A percentile compares a stretch with the other conserved stretches of the same genome.
These are phyloP conservation scores for Ganoderma lingzhi DNA, from an alignment of 1,284 basidiomycete genomes.

Conservation along the genomic window DNA sequence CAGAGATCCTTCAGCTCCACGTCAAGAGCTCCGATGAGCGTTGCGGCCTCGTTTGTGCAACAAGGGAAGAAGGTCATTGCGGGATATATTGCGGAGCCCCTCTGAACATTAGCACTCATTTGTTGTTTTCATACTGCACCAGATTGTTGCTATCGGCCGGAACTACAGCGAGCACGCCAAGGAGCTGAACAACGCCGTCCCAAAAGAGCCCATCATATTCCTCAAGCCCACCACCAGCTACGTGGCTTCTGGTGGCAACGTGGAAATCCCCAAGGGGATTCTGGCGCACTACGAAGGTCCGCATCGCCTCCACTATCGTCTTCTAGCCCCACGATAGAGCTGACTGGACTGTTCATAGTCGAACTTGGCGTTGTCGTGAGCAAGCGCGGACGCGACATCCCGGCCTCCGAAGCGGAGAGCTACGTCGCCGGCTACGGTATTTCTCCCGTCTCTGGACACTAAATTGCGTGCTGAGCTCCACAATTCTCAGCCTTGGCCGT, in stretches of 20 bases:
- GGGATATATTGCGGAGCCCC: not conserved
- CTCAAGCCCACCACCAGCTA: conserved; percentile 96
- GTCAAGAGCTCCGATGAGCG: conserved; percentile 28
- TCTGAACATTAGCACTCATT: not conserved
- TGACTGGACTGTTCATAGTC: conserved; percentile 57
- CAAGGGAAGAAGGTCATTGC: conserved; percentile 56
- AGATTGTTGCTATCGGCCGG: conserved; percentile 92
- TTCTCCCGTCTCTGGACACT: not conserved
- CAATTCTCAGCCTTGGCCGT: conserved; percentile 80
- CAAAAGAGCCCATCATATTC: conserved; percentile 98
- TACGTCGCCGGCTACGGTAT: conserved; percentile 93
- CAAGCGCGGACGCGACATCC: conserved; percentile 84
- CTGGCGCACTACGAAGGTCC: conserved; percentile 91
- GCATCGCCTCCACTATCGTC: conserved; percentile 25
- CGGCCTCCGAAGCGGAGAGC: conserved; percentile 72
- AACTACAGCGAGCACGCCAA: conserved; percentile 90
- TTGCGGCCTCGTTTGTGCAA: conserved; percentile 54
- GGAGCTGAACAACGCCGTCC: conserved; percentile 90
- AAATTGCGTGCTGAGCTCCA: not conserved
- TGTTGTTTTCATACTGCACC: not conserved
- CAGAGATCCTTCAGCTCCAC: conserved; percentile 31
- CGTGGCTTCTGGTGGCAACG: conserved; percentile 74
- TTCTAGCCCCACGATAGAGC: not conserved
- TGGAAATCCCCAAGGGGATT: conserved; percentile 90
- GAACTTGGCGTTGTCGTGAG: conserved; percentile 98